Conservation (phyloP, 331 rosid species). For the Acacia pycnantha region DNA sequence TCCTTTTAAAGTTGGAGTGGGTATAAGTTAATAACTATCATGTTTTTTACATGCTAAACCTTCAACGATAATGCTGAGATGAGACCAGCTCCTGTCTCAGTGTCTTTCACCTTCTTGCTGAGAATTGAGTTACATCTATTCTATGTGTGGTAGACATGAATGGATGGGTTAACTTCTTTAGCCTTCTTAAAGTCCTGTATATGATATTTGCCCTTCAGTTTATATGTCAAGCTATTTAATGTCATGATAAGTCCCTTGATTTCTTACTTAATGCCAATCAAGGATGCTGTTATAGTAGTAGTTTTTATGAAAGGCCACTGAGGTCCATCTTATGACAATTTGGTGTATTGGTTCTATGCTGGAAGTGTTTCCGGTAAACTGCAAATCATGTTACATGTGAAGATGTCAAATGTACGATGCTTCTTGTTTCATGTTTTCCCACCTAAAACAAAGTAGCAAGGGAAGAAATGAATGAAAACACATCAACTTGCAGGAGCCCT, state of each 20-base stretch:
- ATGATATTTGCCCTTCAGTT: neutral
- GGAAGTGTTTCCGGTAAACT: neutral
- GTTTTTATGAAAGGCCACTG: conserved; percentile 9
- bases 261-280: neutral
- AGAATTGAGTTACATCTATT: conserved; percentile 13
- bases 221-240: neutral
- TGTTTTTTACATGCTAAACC: neutral
- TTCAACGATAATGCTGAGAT: neutral
- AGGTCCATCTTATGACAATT: neutral
- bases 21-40: neutral
- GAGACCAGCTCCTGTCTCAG: conserved; percentile 11
- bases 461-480: neutral
- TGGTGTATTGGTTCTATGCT: neutral
- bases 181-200: conserved; percentile 8
- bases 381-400: conserved; percentile 19
- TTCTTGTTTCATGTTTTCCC: neutral
- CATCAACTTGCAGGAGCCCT: neutral
- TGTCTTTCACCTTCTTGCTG: conserved; percentile 13
- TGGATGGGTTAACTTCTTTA: conserved; percentile 1
- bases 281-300: neutral
- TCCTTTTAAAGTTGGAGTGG: conserved; percentile 14
- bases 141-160: neutral
- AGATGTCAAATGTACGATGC: conserved; percentile 1
- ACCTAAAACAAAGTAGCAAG: neutral
- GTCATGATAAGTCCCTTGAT: neutral